Evolutionary conservation across 352 stramenopile genomes (phyloP), one percentile per base, ranked within the genome.

Genomic region (Nothophytophthora sp.): DNA sequence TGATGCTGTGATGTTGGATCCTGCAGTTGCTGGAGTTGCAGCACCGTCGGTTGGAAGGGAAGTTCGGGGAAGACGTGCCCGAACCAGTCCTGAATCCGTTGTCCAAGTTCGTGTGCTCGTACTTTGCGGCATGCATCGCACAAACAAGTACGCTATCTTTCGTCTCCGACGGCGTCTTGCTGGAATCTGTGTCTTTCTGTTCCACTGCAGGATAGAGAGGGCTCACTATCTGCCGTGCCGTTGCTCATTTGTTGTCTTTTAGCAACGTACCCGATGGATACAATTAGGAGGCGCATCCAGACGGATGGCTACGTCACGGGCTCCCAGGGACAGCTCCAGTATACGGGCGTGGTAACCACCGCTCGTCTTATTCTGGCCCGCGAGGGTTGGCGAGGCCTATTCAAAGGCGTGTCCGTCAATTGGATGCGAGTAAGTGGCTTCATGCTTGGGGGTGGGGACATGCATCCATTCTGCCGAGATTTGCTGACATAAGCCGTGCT

Each of bases 181-280:
- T n/a, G n/a, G n/a, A n/a, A n/a, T n/a, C n/a, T n/a, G n/a, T 37
- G 32, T 27, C 1, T 2, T 32, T 35, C 28, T 29, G 18, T 23
- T 34, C 25, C 1, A 13, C 15, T 27, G 0, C 2, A 28, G 16
- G 4, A 28, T 16, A n/a, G n/a, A 27, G 37, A 29, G 11, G 11
- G 3, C 10, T 25, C 2, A 36, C 39, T 15, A 60, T 52, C n/a
- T 24, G 48, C 19, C n/a, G 6, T 15, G 49, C 18, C 18, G 35
- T 13, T n/a, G n/a, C n/a, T 49, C 36, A 19, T 36, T 52, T 0
- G 50, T 55, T 19, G 25, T 44, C 10, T 49, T 25, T 1, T 55
- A 94, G 82, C 66, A 15, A 95, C 82, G 41, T 95, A 95, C 48
- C 85, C 85, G 1, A 79, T 95, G 70, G 85, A 95, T 58, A 93